A percentile compares a stretch with the other conserved stretches of the same genome.
Conservation (phyloP, 192 early-diverging fungal genomes). For the Pecoramyces ruminantium region DNA sequence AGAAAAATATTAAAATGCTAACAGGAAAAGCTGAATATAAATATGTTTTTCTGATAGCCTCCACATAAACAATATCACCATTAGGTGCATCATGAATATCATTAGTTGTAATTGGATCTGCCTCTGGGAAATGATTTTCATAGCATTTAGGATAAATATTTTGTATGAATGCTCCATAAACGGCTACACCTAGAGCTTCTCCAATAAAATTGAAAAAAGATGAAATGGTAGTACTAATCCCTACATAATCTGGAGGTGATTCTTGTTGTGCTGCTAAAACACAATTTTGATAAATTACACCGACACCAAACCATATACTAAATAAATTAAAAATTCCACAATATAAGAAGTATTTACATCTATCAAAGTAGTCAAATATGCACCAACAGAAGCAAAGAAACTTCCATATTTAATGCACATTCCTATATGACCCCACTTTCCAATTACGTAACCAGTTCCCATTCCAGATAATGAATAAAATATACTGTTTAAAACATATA, state of each 20-base stretch:
- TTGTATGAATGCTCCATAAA: not conserved
- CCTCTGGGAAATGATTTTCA: not conserved
- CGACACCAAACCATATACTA: not conserved
- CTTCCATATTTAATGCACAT: not conserved
- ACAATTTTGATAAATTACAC: not conserved
- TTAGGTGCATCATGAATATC: not conserved
- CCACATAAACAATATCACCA: not conserved
- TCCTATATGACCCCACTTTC: not conserved
- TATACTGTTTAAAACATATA: not conserved
- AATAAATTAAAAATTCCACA: not conserved
- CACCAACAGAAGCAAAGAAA: not conserved
- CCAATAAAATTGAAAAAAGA: not conserved
- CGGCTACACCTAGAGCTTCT: not conserved
- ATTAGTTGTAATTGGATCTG: not conserved
- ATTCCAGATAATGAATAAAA: not conserved
- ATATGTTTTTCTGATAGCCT: not conserved
- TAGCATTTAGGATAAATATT: not conserved
- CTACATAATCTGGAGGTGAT: not conserved
- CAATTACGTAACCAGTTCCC: not conserved
- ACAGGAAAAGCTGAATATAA: not conserved
- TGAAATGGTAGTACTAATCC: not conserved
- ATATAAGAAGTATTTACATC: not conserved
- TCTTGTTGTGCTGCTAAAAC: not conserved
- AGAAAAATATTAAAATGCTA: not conserved
- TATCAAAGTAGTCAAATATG: not conserved